phyloP scores from a whole-genome alignment of 805 yeast genomes.

The Groenewaldozyma salmanticensis region DNA sequence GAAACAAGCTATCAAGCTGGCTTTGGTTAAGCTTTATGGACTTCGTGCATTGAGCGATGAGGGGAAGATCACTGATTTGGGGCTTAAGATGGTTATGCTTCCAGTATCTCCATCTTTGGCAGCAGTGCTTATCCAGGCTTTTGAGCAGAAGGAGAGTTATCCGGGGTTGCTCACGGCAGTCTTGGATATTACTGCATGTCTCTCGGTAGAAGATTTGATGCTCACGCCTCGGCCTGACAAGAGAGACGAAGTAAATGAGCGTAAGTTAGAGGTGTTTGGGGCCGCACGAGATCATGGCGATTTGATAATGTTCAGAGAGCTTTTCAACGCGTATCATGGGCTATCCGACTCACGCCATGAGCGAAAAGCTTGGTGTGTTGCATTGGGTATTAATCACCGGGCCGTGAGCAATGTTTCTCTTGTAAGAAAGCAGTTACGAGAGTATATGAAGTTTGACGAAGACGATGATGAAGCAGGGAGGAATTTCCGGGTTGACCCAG shows the following conservation, averaged over 20 bases:
- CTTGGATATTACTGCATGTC: conserved; percentile 82
- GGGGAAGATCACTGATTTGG: conserved; percentile 71
- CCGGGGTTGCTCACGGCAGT: conserved; percentile 47
- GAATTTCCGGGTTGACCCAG: conserved; percentile 12
- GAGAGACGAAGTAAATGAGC: conserved; percentile 77
- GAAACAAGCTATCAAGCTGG: conserved; percentile 60
- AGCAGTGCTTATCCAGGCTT: conserved; percentile 69
- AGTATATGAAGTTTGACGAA: conserved; percentile 41
- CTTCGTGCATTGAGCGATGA: conserved; percentile 67
- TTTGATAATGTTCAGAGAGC: conserved; percentile 68
- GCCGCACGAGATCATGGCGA: conserved; percentile 76
- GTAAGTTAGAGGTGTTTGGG: conserved; percentile 57
- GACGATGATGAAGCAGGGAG: neutral
- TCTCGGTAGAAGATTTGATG: conserved; percentile 83
- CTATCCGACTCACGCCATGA: conserved; percentile 40
- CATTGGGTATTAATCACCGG: conserved; percentile 61
- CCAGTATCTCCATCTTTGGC: conserved; percentile 92
- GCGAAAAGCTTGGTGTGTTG: conserved; percentile 73
- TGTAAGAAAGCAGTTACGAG: conserved; percentile 64
- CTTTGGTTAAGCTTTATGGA: conserved; percentile 67
- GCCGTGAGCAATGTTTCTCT: conserved; percentile 71
- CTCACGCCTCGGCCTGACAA: conserved; percentile 69
- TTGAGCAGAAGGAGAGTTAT: conserved; percentile 15
- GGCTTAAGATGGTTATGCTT: conserved; percentile 76
- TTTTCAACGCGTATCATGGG: conserved; percentile 46